Evolutionary conservation across 73 alveolate genomes (phyloP), one percentile per base, ranked within the genome.

Genomic region (Tetrahymena malaccensis): DNA sequence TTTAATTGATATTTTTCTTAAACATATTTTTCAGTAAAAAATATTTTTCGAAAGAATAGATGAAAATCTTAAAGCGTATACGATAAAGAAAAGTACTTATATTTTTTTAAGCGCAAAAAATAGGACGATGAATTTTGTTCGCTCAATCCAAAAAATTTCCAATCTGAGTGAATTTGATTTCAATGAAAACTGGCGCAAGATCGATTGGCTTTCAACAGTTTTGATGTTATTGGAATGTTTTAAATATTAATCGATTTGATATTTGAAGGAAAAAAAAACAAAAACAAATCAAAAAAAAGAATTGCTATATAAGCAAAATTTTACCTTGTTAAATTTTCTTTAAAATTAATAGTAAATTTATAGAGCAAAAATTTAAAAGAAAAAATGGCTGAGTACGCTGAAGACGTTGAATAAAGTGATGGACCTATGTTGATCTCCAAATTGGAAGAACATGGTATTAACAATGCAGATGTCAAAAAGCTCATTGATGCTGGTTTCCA

Each of bases 401-500:
- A 70, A 70, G 89, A 70, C 15, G 89, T 70, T 70, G 89, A 70
- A 70, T 70, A 70, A 70, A 70, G 89, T 12, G 89, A 70, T 70
- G 89, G 89, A 70, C 89, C 89, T 33, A 70, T 70, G 89, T 70
- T 70, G 89, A 70, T 98, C 40, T 96, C 96, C 70, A 94, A 96
- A 84, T 98, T 98, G 38, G 98, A 97, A 94, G 98, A 98, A 89
- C 96, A 96, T 84, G 99, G 99, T 27, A 97, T 99, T 70, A 98
- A 96, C 43, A 97, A 97, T 5, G 98, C 97, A 31, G 99, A 99
- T 96, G 96, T 99, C n/a, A 94, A 98, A 93, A 99, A 98, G 93
- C 97, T 99, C 34, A 95, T 96, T 10, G 99, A 99, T 43, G 99
- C 99, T 35, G 99, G 99, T 35, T 98, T 98, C 94, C 94, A 96